Conservation (phyloP, 1,139 yeast genomes). For the Saccharomyces hybrid region DNA sequence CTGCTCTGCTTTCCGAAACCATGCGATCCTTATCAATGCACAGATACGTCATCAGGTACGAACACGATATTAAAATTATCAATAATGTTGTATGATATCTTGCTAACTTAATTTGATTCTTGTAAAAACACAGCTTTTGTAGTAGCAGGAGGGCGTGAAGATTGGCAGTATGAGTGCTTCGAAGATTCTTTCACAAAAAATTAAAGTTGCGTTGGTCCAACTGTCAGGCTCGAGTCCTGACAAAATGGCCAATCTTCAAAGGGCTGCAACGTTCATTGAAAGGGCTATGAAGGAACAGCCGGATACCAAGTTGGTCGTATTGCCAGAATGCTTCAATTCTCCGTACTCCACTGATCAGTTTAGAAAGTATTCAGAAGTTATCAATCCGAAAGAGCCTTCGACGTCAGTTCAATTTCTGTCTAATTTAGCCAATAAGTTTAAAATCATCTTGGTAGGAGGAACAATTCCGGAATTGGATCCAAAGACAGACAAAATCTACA, state of each 20-base stretch:
- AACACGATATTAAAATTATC: neutral
- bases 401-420: constrained; percentile 46
- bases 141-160: neutral
- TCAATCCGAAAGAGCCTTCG: constrained; percentile 49
- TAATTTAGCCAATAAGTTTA: constrained; percentile 52
- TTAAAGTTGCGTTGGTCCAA: constrained; percentile 46
- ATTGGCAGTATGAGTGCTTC: constrained; percentile 7
- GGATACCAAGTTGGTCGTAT: constrained; percentile 44
- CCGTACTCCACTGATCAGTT: constrained; percentile 88
- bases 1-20: neutral
- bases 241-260: constrained; percentile 50
- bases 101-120: neutral
- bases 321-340: constrained; percentile 84
- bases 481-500: constrained; percentile 54
- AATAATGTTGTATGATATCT: neutral
- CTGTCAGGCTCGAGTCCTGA: constrained; percentile 36
- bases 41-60: neutral
- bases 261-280: constrained; percentile 44
- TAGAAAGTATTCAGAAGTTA: constrained; percentile 71
- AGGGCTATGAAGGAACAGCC: constrained; percentile 47
- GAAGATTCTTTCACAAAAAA: constrained; percentile 35
- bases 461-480: constrained; percentile 74
- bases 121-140: neutral
- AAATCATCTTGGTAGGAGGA: constrained; percentile 73
- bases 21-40: neutral